These are phyloP conservation scores for Sophora flavescens DNA, from an alignment of 306 rosid species.

Conservation along the genomic window DNA sequence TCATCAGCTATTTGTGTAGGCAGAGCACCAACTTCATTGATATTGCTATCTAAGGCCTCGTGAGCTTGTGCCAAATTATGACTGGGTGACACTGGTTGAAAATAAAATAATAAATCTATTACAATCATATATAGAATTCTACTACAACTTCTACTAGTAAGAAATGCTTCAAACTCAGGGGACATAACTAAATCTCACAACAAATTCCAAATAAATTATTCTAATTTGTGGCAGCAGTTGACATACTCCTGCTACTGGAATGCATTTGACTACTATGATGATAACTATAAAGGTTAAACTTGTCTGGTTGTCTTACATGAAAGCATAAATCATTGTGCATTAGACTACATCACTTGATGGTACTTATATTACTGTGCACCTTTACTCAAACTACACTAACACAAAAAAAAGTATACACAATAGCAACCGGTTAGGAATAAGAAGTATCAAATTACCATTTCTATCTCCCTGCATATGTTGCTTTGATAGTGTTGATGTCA, in stretches of 20 bases:
- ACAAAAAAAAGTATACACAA: neutral
- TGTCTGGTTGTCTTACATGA: neutral
- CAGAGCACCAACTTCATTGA: slow-evolving; percentile 49
- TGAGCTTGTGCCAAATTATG: slow-evolving; percentile 54
- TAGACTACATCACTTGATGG: slow-evolving; percentile 18
- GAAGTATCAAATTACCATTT: slow-evolving; percentile 58
- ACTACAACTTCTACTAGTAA: slow-evolving; percentile 11
- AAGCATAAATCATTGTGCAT: neutral
- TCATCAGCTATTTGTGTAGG: slow-evolving; percentile 54
- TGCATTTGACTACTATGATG: neutral
- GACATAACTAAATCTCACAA: neutral
- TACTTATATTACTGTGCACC: neutral
- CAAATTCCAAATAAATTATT: neutral
- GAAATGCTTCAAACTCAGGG: neutral
- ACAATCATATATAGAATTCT: slow-evolving; percentile 23
- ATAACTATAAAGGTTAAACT: neutral
- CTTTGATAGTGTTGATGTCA: slow-evolving; percentile 94
- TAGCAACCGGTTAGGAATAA: neutral
- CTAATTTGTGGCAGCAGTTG: neutral
- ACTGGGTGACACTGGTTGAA: slow-evolving; percentile 57
- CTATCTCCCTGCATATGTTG: slow-evolving; percentile 76
- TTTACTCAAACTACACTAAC: slow-evolving; percentile 17
- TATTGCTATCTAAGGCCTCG: slow-evolving; percentile 52
- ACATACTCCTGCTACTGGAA: neutral
- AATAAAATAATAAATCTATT: neutral